Evolutionary conservation across 2,329 filamentous ascomycete species (phyloP), one percentile per base, ranked within the genome.

Genomic region (Chalaropsis ovoidea): DNA sequence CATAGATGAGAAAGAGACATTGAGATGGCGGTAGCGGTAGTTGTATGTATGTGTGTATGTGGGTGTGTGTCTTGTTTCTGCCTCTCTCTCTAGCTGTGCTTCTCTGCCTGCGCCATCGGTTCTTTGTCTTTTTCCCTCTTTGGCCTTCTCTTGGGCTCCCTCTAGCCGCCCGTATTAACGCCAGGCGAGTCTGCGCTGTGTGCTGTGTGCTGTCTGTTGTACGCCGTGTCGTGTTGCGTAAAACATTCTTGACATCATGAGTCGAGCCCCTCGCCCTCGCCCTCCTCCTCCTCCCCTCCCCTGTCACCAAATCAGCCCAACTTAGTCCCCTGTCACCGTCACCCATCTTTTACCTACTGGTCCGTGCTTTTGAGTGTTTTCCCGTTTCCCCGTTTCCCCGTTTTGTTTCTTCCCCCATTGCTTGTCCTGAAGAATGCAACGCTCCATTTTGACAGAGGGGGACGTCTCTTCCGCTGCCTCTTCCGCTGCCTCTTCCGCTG

Each of bases 1-100:
- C 92, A 77, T 24, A n/a, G n/a, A n/a, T n/a, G n/a, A n/a, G n/a
- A n/a, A 10, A 10, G 17, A 3, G 45, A 11, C 45, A 47, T 19
- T 47, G n/a, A 3, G 8, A 19, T 19, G 45, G 45, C 45, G 45
- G n/a, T n/a, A n/a, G n/a, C n/a, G n/a, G n/a, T n/a, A n/a, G n/a
- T n/a, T n/a, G n/a, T n/a, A n/a, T n/a, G n/a, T n/a, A n/a, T n/a
- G n/a, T n/a, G n/a, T n/a, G n/a, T n/a, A n/a, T n/a, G n/a, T n/a
- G n/a, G n/a, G n/a, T 47, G 45, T 47, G 17, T 47, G 6, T 45
- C 3, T 47, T 47, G 17, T 1, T 8, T 19, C 11, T 6, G 17
- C 45, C 17, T 10, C 17, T 0, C n/a, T 17, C 43, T 43, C 10
- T 43, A 11, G 41, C 17, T 15, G 10, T 43, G 41, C 41, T 15